Base-by-base conservation (phyloP, 2,329 filamentous ascomycete species). In the Reticulascus tulasneorum region DNA sequence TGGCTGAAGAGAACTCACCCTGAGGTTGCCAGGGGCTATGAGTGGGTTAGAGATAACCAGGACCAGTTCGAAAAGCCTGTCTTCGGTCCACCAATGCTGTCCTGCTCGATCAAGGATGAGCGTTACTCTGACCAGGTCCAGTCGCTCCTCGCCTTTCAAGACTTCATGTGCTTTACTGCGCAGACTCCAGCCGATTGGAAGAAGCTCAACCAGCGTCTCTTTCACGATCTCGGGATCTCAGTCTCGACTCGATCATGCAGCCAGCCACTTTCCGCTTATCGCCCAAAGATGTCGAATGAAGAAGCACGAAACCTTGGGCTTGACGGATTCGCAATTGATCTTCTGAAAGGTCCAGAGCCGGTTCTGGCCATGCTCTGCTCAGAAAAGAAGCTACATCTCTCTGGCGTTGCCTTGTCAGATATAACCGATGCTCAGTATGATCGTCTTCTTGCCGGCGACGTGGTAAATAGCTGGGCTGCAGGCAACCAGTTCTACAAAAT, bases 311-410 rank as follows among this genome's bases (percentile, higher is more conserved):
- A 51, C 25, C 39, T 79, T 59, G 88, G 88, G 1, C 76, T 98
- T 32, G 84, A 94, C 45, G 81, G 83, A 3, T 95, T 85, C 64
- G 81, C 88, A 1, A 70, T 86, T 18, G 85, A 97, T 52, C 86
- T 76, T 40, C 55, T 98, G 6, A 73, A 82, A 22, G 93, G 91
- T 0, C 94, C 94, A 0, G 79, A 83, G 2, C 75, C 86, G 2
- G 86, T 98, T 2, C 65, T 97, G 22, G 84, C 87, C 7, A 93
- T 94, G 84, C 75, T 98, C 16, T 96, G 89, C 58, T 75, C 79
- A 10, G 82, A 86, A 47, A 77, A 74, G 39, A 73, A 67, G 35
- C 60, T 96, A 7, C 79, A 94, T 49, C 65, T 68, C 18, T 82
- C 82, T 6, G 87, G 79, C 1, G 73, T 91, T 28, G 69, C 76